A percentile compares a stretch with the other conserved stretches of the same genome.
phyloP scores from a whole-genome alignment of 1,139 yeast genomes.

The Pichia sp. region DNA sequence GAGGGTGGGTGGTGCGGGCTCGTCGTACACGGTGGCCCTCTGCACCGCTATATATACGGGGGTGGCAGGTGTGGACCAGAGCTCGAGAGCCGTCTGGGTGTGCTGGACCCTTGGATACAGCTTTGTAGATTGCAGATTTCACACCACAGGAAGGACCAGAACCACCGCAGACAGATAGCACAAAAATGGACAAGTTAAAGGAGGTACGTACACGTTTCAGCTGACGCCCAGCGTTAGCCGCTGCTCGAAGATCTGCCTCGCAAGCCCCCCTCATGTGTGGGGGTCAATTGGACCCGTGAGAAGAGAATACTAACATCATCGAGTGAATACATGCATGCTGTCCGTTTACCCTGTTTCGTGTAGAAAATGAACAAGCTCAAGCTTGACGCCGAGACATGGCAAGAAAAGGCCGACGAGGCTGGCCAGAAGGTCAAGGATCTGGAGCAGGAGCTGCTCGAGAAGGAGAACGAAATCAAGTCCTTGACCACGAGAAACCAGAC shows the following conservation, averaged over 20 bases:
- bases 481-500: conserved; percentile 88
- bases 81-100: too few relatives aligned
- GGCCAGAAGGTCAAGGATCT: conserved; percentile 75
- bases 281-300: too few relatives aligned
- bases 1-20: not conserved
- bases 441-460: conserved; percentile 86
- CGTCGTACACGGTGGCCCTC: not conserved
- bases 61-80: not conserved
- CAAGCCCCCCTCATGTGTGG: too few relatives aligned
- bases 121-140: too few relatives aligned
- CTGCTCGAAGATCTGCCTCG: too few relatives aligned
- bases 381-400: conserved; percentile 95
- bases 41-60: not conserved
- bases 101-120: too few relatives aligned
- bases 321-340: too few relatives aligned
- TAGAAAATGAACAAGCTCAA: conserved; percentile 87
- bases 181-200: conserved; percentile 46
- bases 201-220: conserved; percentile 36
- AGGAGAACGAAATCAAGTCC: conserved; percentile 93
- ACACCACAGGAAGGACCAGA: not conserved
- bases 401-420: conserved; percentile 90
- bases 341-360: too few relatives aligned
- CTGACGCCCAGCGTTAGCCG: too few relatives aligned
- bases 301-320: too few relatives aligned
- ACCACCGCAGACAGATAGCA: not conserved